A percentile compares a stretch with the other conserved stretches of the same genome.
phyloP scores from a whole-genome alignment of 2,329 filamentous ascomycete genomes.

The Arthrobotrys iridis region DNA sequence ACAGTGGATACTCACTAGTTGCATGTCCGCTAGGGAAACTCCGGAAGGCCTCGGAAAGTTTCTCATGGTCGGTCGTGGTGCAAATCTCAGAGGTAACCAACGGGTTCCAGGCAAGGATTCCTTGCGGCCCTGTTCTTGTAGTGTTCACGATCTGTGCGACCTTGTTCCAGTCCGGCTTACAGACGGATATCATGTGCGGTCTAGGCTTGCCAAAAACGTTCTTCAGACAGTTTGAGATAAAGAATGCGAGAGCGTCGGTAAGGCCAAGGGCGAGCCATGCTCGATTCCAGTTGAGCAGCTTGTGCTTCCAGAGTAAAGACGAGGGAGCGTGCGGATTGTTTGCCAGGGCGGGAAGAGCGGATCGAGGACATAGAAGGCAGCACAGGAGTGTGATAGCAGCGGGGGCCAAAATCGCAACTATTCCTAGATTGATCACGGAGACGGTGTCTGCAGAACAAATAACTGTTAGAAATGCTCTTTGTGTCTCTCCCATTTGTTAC shows the following conservation, averaged over 20 bases:
- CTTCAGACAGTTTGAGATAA: conserved; percentile 88
- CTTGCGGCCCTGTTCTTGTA: conserved; percentile 68
- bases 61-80: conserved; percentile 69
- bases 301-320: conserved; percentile 77
- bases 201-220: conserved; percentile 73
- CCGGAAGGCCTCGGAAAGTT: conserved; percentile 82
- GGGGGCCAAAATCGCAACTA: conserved; percentile 31
- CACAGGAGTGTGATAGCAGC: conserved; percentile 38
- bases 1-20: conserved; percentile 64
- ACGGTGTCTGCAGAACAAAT: conserved; percentile 31
- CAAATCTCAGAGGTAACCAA: conserved; percentile 83
- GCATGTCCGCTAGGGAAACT: conserved; percentile 83
- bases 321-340: conserved; percentile 64
- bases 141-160: conserved; percentile 69
- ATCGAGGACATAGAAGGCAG: conserved; percentile 36
- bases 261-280: conserved; percentile 84
- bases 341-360: conserved; percentile 38
- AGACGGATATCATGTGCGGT: conserved; percentile 74
- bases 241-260: conserved; percentile 75
- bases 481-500: neutral
- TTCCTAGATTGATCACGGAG: conserved; percentile 17
- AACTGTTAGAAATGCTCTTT: neutral
- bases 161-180: conserved; percentile 76
- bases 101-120: conserved; percentile 68
- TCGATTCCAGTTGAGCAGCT: conserved; percentile 89